A percentile compares a stretch with the other conserved stretches of the same genome.
These are phyloP conservation scores for Abrus pulchellus DNA, from an alignment of 306 rosid species.

Conservation along the genomic window DNA sequence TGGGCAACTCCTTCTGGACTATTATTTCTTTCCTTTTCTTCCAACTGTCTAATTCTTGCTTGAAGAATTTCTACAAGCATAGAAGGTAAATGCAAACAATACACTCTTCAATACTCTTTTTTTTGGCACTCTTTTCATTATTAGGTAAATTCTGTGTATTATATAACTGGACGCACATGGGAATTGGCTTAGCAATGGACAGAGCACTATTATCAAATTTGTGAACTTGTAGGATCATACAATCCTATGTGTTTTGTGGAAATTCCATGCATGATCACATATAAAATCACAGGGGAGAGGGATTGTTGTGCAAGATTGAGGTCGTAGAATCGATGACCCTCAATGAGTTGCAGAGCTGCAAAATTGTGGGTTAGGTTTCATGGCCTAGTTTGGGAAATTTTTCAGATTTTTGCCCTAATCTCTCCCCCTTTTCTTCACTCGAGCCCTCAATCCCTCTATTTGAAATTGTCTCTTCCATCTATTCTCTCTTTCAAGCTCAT, in stretches of 20 bases:
- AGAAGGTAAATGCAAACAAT: background rate
- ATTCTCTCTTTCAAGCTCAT: background rate
- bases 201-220: conserved; percentile 1
- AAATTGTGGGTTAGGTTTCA: conserved; percentile 6
- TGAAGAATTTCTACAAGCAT: background rate
- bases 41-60: conserved; percentile 3
- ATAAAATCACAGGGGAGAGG: background rate
- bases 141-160: background rate
- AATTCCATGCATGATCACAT: background rate
- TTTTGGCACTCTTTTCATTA: background rate
- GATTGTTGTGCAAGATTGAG: background rate
- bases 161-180: background rate
- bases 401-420: background rate
- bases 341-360: background rate
- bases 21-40: conserved; percentile 28
- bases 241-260: background rate
- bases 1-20: conserved; percentile 27
- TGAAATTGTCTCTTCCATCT: background rate
- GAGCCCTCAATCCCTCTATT: background rate
- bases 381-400: background rate
- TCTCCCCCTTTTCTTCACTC: background rate
- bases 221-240: background rate
- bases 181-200: background rate
- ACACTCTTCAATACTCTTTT: background rate
- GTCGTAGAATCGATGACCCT: background rate